Evolutionary conservation across 768 basidiomycete species (phyloP).

Genomic region (Guyanaporus albipodus): DNA sequence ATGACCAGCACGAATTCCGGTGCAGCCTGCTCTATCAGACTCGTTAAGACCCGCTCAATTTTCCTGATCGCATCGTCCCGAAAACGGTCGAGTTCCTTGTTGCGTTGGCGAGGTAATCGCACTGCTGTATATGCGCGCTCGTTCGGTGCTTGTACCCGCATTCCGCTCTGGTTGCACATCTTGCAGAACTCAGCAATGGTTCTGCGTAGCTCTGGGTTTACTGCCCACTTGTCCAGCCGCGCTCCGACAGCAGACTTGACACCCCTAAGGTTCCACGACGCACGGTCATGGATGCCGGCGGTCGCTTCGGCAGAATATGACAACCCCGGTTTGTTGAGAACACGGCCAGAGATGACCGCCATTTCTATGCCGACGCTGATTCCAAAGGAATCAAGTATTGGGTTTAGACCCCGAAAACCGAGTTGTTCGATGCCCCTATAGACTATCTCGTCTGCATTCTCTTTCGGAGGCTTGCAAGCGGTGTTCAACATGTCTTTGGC

Average conservation of each 20-base stretch:
- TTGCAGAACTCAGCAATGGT: constrained; percentile 47
- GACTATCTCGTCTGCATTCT: constrained; percentile 43
- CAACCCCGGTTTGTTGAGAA: constrained; percentile 43
- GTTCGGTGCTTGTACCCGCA: constrained; percentile 38
- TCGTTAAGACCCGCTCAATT: not conserved
- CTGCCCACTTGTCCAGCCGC: constrained; percentile 57
- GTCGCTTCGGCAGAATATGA: constrained; percentile 34
- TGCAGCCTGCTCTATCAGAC: not conserved
- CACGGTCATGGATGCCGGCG: constrained; percentile 35
- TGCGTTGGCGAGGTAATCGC: constrained; percentile 41
- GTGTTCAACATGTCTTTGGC: constrained; percentile 45
- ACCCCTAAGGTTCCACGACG: constrained; percentile 50
- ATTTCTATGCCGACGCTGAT: constrained; percentile 43
- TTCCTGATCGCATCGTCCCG: constrained; percentile 45
- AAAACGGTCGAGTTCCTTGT: constrained; percentile 41
- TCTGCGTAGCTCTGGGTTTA: constrained; percentile 50
- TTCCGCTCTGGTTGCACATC: constrained; percentile 66
- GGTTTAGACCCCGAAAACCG: constrained; percentile 34
- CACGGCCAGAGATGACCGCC: constrained; percentile 52
- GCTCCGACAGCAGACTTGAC: constrained; percentile 59
- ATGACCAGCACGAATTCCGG: constrained; percentile 39
- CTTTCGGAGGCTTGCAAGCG: constrained; percentile 45
- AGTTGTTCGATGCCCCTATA: constrained; percentile 39
- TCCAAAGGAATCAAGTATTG: constrained; percentile 40
- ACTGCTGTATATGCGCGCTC: constrained; percentile 33